A percentile compares a stretch with the other conserved stretches of the same genome.
These are phyloP conservation scores for Cynara cardunculus DNA, from an alignment of 129 eudicot species.

Conservation along the genomic window DNA sequence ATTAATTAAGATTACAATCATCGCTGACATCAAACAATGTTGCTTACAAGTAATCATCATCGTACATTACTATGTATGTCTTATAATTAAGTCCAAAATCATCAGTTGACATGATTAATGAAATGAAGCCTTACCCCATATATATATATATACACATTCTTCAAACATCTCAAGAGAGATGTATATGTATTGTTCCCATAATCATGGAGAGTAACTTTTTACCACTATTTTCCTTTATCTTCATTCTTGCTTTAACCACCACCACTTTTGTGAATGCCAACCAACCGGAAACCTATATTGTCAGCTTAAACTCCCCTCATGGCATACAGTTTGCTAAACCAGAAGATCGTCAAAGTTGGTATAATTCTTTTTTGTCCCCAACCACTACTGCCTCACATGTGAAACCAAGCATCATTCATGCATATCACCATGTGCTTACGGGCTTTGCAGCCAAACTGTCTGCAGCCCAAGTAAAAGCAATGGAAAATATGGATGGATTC, in stretches of 20 bases:
- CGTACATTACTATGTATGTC: conserved; percentile 23
- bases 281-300: conserved; percentile 29
- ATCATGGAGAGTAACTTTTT: conserved; percentile 26
- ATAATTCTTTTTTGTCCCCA: conserved; percentile 13
- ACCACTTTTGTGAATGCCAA: conserved; percentile 8
- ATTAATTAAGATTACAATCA: too few species aligned
- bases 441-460: conserved; percentile 40
- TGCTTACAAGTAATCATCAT: conserved; percentile 10
- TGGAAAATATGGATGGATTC: conserved; percentile 40
- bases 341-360: conserved; percentile 26
- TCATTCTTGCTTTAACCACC: conserved; percentile 18
- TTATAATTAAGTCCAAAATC: background rate
- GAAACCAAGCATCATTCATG: conserved; percentile 21
- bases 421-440: conserved; percentile 34
- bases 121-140: conserved; percentile 2
- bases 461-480: conserved; percentile 26
- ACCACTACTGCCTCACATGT: background rate
- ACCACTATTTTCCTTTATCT: conserved; percentile 3
- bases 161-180: conserved; percentile 7
- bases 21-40: conserved; percentile 19
- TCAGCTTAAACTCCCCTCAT: conserved; percentile 19
- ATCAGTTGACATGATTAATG: background rate
- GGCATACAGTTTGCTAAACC: conserved; percentile 13
- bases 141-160: conserved; percentile 17
- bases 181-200: conserved; percentile 16